Base-by-base conservation (phyloP, 2,329 filamentous ascomycete genomes). In the Colletotrichum agaves region DNA sequence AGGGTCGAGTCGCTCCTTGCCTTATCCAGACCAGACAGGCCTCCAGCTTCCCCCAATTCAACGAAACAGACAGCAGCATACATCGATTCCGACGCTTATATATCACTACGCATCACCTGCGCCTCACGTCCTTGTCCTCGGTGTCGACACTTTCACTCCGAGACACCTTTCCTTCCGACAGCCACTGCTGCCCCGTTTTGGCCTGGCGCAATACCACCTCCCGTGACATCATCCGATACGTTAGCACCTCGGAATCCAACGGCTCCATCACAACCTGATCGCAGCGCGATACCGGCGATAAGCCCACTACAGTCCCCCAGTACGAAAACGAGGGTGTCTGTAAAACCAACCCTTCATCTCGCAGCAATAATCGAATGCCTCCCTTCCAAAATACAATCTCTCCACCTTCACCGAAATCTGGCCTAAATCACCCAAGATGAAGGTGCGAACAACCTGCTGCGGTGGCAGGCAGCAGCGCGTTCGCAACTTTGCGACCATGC, bases 221-320 rank as follows among this genome's bases (percentile, higher is more conserved):
- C 52, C 39, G 59, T 70, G 68, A 70, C 68, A 70, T 70, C 68
- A 70, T 69, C 39, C 56, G 68, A 65, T 61, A 63, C 67, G 67
- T 55, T 50, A 50, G 37, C 55, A 55, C 55, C 49, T 39, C 65
- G 50, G 50, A 68, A 65, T 27, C 21, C 44, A 44, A 65, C 65
- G 31, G 59, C 59, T 68, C 60, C 68, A 67, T 69, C 52, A 43
- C 60, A 60, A 41, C 55, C 47, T 55, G 55, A 65, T 55, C 46
- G 27, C 65, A 56, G 44, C 50, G 66, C 66, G 63, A 67, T 58
- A 62, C 52, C 63, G 55, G 55, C 65, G 61, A 68, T 65, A 64
- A 65, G 61, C 65, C 15, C 61, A 35, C 23, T 55, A 52, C 46
- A 53, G 52, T 39, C 41, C 33, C 33, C 47, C 47, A 55, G 13